A percentile compares a stretch with the other conserved stretches of the same genome.
phyloP scores from a whole-genome alignment of 2,329 filamentous ascomycete species.

The Fusarium phyllophilum region DNA sequence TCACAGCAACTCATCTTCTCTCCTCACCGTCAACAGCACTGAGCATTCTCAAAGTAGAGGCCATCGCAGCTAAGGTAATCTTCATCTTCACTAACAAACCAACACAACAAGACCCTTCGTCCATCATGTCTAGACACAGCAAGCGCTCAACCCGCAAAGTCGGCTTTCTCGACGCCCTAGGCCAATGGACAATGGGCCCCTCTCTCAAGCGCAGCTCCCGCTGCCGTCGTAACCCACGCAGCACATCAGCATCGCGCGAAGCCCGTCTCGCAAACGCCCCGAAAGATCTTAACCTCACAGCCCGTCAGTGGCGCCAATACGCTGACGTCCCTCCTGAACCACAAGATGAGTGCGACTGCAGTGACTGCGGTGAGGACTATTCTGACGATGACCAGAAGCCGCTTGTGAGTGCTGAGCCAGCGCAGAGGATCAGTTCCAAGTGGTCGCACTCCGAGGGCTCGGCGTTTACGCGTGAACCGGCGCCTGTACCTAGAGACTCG shows the following conservation, averaged over 20 bases:
- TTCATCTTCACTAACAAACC: not conserved
- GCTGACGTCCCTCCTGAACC: not conserved
- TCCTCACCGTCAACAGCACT: not conserved
- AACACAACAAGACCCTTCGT: not conserved
- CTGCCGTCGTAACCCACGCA: not conserved
- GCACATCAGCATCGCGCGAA: not conserved
- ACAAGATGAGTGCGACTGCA: not conserved
- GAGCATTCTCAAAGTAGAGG: not conserved
- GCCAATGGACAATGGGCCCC: constrained; percentile 1
- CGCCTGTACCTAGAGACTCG: not conserved
- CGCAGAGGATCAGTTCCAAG: not conserved
- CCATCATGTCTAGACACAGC: constrained; percentile 1
- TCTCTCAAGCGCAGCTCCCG: not conserved
- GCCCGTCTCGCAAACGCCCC: constrained; percentile 14
- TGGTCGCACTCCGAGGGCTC: constrained; percentile 14
- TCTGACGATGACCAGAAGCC: not conserved
- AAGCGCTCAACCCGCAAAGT: not conserved
- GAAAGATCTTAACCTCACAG: constrained; percentile 3
- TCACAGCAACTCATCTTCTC: not conserved
- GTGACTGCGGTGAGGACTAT: not conserved
- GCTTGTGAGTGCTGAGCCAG: not conserved
- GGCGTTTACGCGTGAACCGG: not conserved
- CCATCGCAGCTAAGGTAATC: not conserved
- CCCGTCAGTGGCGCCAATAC: constrained; percentile 2
- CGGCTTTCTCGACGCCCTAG: constrained; percentile 24